Base-by-base conservation (phyloP, 768 basidiomycete species). In the Auriscalpium microsporum region DNA sequence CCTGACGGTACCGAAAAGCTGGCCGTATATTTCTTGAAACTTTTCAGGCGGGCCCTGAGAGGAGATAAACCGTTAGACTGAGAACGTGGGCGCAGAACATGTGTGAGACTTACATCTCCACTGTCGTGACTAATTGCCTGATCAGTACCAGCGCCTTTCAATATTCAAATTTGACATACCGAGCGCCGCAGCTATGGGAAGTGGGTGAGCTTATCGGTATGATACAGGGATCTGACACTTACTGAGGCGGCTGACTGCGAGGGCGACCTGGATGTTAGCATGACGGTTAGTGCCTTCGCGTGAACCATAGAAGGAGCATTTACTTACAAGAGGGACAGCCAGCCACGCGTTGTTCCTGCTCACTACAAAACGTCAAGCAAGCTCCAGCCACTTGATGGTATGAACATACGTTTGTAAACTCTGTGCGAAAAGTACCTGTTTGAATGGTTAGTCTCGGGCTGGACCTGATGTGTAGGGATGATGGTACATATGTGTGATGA, bases 341-440 rank as follows among this genome's bases (percentile, higher is more conserved):
- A 62, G 48, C 16, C n/a, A 55, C 60, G 58, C 54, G 37, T 60
- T 61, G 7, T 49, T 34, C 11, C 60, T 62, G 60, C 60, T 62
- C 47, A 62, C 60, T 62, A 16, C 3, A n/a, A n/a, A 28, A 8
- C 21, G 38, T 57, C n/a, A 56, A 28, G 28, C 36, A 48, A 34
- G 23, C 45, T 34, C 28, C 10, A 36, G 44, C 21, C 8, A 45
- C n/a, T n/a, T 11, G n/a, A 33, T 28, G 28, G 23, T 14, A 8
- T 47, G 6, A 17, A 52, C 60, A 45, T 38, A 62, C 60, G 38
- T 13, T 33, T 55, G 19, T 45, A 42, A 16, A 62, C 34, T 36
- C 60, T 45, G 44, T 53, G 53, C 42, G 51, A 52, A 19, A 56
- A 62, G 53, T 49, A 62, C 17, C 60, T 62, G 53, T 1, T 28